Evolutionary conservation across 2,329 filamentous ascomycete genomes (phyloP).

Genomic region (Fusarium sp.): DNA sequence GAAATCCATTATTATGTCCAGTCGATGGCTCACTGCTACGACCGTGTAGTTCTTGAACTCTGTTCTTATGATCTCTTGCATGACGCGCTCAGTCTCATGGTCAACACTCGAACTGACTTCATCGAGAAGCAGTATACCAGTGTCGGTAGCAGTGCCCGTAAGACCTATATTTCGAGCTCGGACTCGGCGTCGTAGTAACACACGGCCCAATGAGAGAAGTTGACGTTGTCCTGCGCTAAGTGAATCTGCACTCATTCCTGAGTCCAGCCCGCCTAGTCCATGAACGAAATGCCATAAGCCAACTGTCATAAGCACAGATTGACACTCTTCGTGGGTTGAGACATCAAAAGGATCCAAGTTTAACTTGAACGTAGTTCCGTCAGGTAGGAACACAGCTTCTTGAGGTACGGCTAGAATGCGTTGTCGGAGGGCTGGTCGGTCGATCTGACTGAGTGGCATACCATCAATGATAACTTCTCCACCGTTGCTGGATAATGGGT

Average conservation of each 20-base stretch:
- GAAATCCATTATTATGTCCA: conserved; percentile 62
- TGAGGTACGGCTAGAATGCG: conserved; percentile 64
- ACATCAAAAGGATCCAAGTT: conserved; percentile 57
- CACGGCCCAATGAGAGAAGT: conserved; percentile 70
- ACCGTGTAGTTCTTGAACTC: conserved; percentile 64
- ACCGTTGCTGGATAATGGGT: conserved; percentile 46
- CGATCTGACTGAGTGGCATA: conserved; percentile 50
- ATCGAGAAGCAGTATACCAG: conserved; percentile 54
- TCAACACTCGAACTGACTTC: conserved; percentile 58
- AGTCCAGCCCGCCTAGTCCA: conserved; percentile 49
- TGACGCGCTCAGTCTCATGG: conserved; percentile 53
- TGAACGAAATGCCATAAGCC: conserved; percentile 49
- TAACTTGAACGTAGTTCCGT: conserved; percentile 51
- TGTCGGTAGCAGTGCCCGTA: neutral
- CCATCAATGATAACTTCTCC: conserved; percentile 56
- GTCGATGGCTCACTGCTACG: conserved; percentile 57
- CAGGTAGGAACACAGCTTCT: conserved; percentile 63
- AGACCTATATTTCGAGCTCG: conserved; percentile 10
- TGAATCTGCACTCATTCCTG: conserved; percentile 56
- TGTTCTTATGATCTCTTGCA: conserved; percentile 54
- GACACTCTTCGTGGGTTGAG: conserved; percentile 49
- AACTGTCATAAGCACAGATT: conserved; percentile 49
- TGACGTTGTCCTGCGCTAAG: conserved; percentile 71
- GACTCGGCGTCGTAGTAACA: conserved; percentile 58
- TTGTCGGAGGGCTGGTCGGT: conserved; percentile 56